These are phyloP conservation scores for Solanum bukasovii DNA, from an alignment of 257 asterid genomes.

Conservation along the genomic window DNA sequence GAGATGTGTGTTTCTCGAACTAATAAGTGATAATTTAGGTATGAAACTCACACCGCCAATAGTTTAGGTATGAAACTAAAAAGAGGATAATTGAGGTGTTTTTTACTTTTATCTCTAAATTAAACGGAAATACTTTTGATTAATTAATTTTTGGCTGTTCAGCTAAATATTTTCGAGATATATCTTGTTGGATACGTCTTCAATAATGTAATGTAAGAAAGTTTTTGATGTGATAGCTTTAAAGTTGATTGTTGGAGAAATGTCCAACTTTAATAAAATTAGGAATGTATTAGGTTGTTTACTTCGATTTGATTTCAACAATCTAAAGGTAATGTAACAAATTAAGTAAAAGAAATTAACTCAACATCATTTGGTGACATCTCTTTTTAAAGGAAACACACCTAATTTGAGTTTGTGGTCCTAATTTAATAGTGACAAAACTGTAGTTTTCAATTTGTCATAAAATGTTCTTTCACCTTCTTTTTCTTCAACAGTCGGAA, in stretches of 20 bases:
- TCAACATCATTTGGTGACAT: background rate
- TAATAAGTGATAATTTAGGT: too few species aligned
- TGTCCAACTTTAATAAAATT: background rate
- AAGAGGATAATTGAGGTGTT: too few species aligned
- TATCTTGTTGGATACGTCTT: background rate
- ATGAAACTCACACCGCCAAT: too few species aligned
- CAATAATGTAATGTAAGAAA: background rate
- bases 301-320: background rate
- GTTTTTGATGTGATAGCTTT: background rate
- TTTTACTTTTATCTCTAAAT: background rate
- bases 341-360: background rate
- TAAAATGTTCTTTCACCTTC: background rate
- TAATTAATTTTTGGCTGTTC: background rate
- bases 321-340: background rate
- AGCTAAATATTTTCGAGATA: background rate
- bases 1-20: too few species aligned
- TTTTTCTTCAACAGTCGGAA: background rate
- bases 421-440: background rate
- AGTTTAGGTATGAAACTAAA: too few species aligned
- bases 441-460: background rate
- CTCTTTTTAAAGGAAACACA: background rate
- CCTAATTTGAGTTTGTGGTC: background rate
- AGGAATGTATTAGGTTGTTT: background rate
- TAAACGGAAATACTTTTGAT: background rate
- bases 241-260: background rate